Evolutionary conservation across 139 green algal genomes (phyloP).

Genomic region (Diplosphaera chodatii): DNA sequence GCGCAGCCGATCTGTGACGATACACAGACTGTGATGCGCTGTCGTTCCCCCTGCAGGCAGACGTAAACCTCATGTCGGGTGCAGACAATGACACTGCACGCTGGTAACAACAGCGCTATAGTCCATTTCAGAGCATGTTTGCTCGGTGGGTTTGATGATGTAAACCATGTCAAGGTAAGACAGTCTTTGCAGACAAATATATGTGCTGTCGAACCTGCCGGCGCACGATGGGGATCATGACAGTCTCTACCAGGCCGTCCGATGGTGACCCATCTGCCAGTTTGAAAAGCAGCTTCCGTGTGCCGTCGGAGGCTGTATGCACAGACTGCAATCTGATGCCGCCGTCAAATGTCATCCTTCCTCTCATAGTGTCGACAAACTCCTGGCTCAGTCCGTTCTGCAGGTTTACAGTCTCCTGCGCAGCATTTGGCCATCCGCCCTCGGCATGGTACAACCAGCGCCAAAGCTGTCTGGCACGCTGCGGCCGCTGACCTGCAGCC

Average conservation of each 20-base stretch:
- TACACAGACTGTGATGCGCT: slow-evolving; percentile 71
- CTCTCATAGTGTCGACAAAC: slow-evolving; percentile 20
- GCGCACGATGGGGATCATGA: slow-evolving; percentile 70
- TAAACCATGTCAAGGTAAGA: background rate
- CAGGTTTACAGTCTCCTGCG: slow-evolving; percentile 42
- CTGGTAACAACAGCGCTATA: too few species aligned
- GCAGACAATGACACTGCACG: too few species aligned
- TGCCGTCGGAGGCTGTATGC: slow-evolving; percentile 56
- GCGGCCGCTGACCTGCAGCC: slow-evolving; percentile 27
- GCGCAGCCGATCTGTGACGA: slow-evolving; percentile 67
- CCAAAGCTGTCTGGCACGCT: slow-evolving; percentile 72
- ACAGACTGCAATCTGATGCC: slow-evolving; percentile 54
- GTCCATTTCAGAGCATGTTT: background rate
- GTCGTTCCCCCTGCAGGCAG: slow-evolving; percentile 20
- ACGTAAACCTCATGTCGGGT: too few species aligned
- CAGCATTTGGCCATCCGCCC: slow-evolving; percentile 28
- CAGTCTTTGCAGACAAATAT: too few species aligned
- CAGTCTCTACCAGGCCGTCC: slow-evolving; percentile 56
- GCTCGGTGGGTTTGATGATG: too few species aligned
- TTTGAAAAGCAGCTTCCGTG: slow-evolving; percentile 69
- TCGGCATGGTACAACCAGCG: slow-evolving; percentile 74
- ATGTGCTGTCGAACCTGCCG: too few species aligned
- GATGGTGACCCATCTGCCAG: slow-evolving; percentile 27
- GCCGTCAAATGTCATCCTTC: slow-evolving; percentile 42
- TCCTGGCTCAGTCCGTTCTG: slow-evolving; percentile 50